Conservation (phyloP, 2,329 filamentous ascomycete genomes). For the Rhinocladiella mackenziei region DNA sequence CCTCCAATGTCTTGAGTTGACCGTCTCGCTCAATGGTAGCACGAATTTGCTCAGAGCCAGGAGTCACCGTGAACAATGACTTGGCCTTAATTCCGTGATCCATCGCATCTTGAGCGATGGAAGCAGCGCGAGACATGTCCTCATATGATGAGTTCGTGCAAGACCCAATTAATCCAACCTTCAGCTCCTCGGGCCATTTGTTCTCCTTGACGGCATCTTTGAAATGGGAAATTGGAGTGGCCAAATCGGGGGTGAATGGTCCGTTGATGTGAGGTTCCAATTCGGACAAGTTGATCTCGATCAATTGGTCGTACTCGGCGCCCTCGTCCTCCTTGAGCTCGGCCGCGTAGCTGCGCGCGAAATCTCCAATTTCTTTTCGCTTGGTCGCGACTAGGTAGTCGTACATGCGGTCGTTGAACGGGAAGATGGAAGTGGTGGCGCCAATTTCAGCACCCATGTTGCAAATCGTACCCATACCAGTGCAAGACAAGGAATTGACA, state of each 20-base stretch:
- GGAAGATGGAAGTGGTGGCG: slow-evolving; percentile 89
- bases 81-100: slow-evolving; percentile 92
- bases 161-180: slow-evolving; percentile 94
- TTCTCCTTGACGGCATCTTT: slow-evolving; percentile 90
- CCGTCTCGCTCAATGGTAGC: slow-evolving; percentile 88
- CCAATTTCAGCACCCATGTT: slow-evolving; percentile 49
- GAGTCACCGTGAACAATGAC: slow-evolving; percentile 88
- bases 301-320: slow-evolving; percentile 90
- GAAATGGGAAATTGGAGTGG: slow-evolving; percentile 96
- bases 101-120: slow-evolving; percentile 86
- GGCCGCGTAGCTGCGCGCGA: slow-evolving; percentile 74
- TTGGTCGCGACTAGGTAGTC: slow-evolving; percentile 92
- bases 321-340: slow-evolving; percentile 85
- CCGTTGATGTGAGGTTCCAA: slow-evolving; percentile 99
- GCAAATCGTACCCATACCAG: slow-evolving; percentile 81
- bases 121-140: slow-evolving; percentile 91
- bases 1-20: slow-evolving; percentile 89
- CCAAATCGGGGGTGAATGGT: slow-evolving; percentile 96
- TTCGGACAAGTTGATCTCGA: slow-evolving; percentile 91
- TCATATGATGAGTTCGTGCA: slow-evolving; percentile 91
- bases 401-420: slow-evolving; percentile 97
- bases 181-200: slow-evolving; percentile 92
- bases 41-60: slow-evolving; percentile 94
- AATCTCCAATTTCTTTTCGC: slow-evolving; percentile 85
- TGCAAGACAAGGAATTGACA: slow-evolving; percentile 68